Evolutionary conservation across 257 asterid species (phyloP).

Genomic region (Ocimum tenuiflorum): DNA sequence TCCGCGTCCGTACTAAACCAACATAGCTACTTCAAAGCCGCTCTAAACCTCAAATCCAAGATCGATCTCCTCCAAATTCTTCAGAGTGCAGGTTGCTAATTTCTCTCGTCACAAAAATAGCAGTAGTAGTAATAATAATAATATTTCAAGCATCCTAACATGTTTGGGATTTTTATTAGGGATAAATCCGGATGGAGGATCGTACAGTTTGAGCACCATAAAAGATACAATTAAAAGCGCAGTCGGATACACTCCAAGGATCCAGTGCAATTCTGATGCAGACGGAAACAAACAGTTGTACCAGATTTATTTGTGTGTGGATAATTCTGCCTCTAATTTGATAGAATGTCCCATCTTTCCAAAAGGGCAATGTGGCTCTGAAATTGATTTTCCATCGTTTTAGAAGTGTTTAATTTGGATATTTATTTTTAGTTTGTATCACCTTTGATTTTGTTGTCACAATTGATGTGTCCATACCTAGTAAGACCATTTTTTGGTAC

Average conservation of each 20-base stretch:
- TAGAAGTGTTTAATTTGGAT: too few relatives aligned
- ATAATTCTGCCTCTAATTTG: constrained; percentile 34
- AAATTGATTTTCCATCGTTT: constrained; percentile 49
- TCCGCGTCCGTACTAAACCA: constrained; percentile 48
- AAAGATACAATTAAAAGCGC: constrained; percentile 30
- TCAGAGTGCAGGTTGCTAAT: constrained; percentile 38
- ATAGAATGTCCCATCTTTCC: constrained; percentile 60
- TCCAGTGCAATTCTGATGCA: constrained; percentile 49
- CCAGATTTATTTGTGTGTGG: constrained; percentile 51
- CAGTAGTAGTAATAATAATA: too few relatives aligned
- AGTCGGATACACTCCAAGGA: constrained; percentile 41
- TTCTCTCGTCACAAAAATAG: too few relatives aligned
- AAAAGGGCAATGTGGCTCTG: constrained; percentile 41
- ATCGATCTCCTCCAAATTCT: constrained; percentile 51
- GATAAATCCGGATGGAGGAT: constrained; percentile 46
- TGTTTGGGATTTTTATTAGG: constrained; percentile 22
- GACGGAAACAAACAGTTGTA: constrained; percentile 53
- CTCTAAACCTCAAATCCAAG: constrained; percentile 50
- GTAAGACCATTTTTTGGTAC: too few relatives aligned
- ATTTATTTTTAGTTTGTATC: too few relatives aligned
- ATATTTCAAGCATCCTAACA: too few relatives aligned
- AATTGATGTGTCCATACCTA: too few relatives aligned
- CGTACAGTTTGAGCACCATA: constrained; percentile 42
- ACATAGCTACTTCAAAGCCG: constrained; percentile 46
- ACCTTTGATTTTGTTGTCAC: too few relatives aligned